Evolutionary conservation across 805 yeast genomes (phyloP), one percentile per base, ranked within the genome.

Genomic region (Ogataea trehalophila): DNA sequence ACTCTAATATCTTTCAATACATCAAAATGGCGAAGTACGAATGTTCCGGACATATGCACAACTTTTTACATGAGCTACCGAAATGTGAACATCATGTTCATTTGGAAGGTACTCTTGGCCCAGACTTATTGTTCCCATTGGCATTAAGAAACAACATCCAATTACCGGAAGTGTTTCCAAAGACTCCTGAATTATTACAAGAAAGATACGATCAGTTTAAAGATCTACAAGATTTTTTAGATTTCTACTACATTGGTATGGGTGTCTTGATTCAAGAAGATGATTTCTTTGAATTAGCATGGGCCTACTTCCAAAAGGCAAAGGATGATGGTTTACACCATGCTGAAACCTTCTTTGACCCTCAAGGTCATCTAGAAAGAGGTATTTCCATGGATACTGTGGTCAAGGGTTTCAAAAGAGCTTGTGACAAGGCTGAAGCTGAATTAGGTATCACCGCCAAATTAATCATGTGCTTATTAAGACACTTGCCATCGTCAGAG

Each of bases 51-150:
- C 64, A 68, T 45, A 72, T 76, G 72, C 68, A 67, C 46, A 58
- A 64, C 49, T 86, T 85, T 64, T 73, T 86, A 42, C 70, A 66
- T 37, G 92, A 83, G 56, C 71, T 87, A 43, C 95, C 95, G 49
- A 87, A 87, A 66, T 87, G 94, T 70, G 95, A 87, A 65, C 92
- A 87, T 63, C 95, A 87, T 62, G 78, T 87, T 51, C 95, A 87
- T 66, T 64, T 87, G 40, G 95, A 87, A 70, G 95, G 95, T 33
- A 85, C 95, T 37, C 65, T 87, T 47, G 86, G 83, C 51, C 94
- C 95, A n/a, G 78, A 79, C 42, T 73, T 86, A 35, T 69, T 87
- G 49, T 84, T 85, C 66, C 77, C 79, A 44, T 69, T 87, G 47
- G 90, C 92, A 0, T 68, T 75, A 58, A 77, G 87, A 68, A 85